Evolutionary conservation across 164 flowering plant species (phyloP).

Genomic region (Brasenia schreberi): DNA sequence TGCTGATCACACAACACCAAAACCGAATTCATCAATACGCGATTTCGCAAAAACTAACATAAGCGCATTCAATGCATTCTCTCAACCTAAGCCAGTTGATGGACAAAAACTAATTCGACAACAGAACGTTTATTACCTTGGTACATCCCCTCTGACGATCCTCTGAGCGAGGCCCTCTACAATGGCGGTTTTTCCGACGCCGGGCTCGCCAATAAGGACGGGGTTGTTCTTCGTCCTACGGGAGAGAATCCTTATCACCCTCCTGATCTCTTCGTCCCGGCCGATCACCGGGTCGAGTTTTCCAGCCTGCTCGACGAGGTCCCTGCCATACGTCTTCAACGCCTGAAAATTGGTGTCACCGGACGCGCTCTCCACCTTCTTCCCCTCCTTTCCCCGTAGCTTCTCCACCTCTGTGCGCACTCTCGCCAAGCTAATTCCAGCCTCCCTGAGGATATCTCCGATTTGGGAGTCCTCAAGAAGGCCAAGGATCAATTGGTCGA

Average conservation of each 20-base stretch:
- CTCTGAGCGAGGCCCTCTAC: slow-evolving; percentile 87
- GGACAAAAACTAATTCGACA: no score
- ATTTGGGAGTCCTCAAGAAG: slow-evolving; percentile 85
- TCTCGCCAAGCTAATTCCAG: slow-evolving; percentile 38
- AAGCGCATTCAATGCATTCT: no score
- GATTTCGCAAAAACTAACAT: not conserved
- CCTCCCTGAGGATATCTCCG: slow-evolving; percentile 55
- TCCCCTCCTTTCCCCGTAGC: slow-evolving; percentile 71
- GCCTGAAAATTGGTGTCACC: slow-evolving; percentile 81
- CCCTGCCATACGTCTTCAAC: slow-evolving; percentile 73
- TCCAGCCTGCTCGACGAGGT: slow-evolving; percentile 74
- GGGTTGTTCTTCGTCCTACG: slow-evolving; percentile 82
- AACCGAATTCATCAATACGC: not conserved
- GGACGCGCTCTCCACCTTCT: slow-evolving; percentile 73
- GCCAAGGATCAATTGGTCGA: slow-evolving; percentile 65
- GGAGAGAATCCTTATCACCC: slow-evolving; percentile 62
- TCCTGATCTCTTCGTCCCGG: slow-evolving; percentile 74
- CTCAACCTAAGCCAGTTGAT: not conserved
- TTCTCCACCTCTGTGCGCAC: slow-evolving; percentile 77
- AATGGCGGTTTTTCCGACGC: slow-evolving; percentile 86
- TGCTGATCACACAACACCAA: slow-evolving; percentile 15
- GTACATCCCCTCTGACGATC: slow-evolving; percentile 74
- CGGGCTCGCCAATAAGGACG: slow-evolving; percentile 81
- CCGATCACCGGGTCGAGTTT: slow-evolving; percentile 90
- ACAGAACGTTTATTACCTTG: slow-evolving; percentile 6